Base-by-base conservation (phyloP, 306 rosid species). In the Luffa acutangula region DNA sequence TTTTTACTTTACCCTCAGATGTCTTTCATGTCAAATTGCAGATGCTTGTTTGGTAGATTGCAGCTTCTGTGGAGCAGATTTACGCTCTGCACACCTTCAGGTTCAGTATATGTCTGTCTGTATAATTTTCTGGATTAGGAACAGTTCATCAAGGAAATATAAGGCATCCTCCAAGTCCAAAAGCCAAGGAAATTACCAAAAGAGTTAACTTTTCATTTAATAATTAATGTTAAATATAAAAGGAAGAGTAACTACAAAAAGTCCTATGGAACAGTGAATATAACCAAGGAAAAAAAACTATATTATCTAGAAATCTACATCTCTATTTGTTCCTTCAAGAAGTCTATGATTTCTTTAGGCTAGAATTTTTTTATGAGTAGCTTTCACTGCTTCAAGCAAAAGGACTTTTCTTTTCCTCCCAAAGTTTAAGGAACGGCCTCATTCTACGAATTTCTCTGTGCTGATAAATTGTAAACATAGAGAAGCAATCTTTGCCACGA, bases 1-100 rank as follows among this genome's bases (percentile, higher is more conserved):
- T 34, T 75, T 52, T 6, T 51, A 36, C 33, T 52, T 36, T 17
- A 53, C 21, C 64, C 46, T 53, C 18, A 9, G 36, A 52, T 52
- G 48, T 52, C 18, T 75, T 71, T 53, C 78, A 36, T 75, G 64
- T 75, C 64, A 53, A 51, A 52, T 79, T 85, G 86, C 93, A 94
- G 97, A 92, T 90, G 91, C 98, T 59, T 92, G 95, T 82, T 91
- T 94, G 82, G 78, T 89, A 58, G 87, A 86, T 80, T 86, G 89
- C 82, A 94, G 98, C 90, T 94, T 94, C 86, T 94, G 93, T 21
- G 97, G 91, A 83, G 98, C 98, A 78, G 97, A 94, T 81, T 88
- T 94, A 59, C 92, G 97, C 62, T 85, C 95, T 84, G 98, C 98
- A 78, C 98, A 94, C 82, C 85, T 94, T 74, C 98, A 94, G 98